Evolutionary conservation across 2,329 filamentous ascomycete genomes (phyloP), one percentile per base, ranked within the genome.

Genomic region (Escovopsis sp.): DNA sequence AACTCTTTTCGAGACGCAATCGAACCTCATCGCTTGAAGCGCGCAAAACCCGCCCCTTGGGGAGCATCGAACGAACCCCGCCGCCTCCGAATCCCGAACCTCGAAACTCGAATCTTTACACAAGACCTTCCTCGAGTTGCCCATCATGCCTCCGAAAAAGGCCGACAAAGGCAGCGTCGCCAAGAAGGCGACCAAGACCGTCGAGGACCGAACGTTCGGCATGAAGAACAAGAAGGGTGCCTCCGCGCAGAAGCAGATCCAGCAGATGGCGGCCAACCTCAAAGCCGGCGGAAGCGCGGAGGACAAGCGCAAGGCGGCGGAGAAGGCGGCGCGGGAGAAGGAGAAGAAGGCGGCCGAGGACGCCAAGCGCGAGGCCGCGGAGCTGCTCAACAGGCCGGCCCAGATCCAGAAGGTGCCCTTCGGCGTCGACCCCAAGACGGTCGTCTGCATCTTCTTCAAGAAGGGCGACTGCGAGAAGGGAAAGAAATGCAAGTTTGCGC

Each of bases 141-240:
- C 64, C 68, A 76, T 54, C 54, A 87, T 88, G 83, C 68, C 83
- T 60, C 83, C 83, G 45, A 87, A 87, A 61, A 73, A 72, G 54
- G 60, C 64, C 44, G 69, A 74, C 42, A 69, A 75, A 50, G 65
- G 54, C 43, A 65, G 55, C 42, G 67, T 55, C 51, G 68, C 65
- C 60, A 78, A 78, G 65, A 75, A 74, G 66, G 60, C 66, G 43
- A 54, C 66, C 52, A 86, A 86, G 66, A 56, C 70, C 36, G 84
- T 87, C 48, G 86, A 91, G 48, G 91, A 98, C 71, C 91, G 89
- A 68, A 94, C 91, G 39, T 98, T 98, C 72, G 91, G 91, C 54
- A 96, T 98, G 91, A 98, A 98, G 69, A 98, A 98, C 60, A 98
- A 98, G 71, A 98, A 95, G 72, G 91, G 91, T 52, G 82, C 78